Base-by-base conservation (phyloP, 1,284 basidiomycete genomes). In the Sporisorium graminicola region DNA sequence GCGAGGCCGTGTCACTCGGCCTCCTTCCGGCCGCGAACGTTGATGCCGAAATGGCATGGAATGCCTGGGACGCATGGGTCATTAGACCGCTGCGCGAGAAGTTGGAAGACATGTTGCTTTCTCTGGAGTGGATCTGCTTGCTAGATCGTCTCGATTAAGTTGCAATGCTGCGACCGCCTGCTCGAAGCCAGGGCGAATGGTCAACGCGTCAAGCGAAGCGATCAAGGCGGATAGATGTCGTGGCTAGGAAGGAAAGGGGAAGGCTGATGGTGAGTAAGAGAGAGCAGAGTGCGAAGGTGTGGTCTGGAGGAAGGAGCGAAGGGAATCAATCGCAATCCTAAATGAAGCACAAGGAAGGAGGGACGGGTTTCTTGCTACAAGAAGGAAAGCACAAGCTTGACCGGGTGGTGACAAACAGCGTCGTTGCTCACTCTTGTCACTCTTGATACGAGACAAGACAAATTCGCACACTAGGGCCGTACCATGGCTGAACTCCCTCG, bases 61-160 rank as follows among this genome's bases (percentile, higher is more conserved):
- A 57, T 1, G 65, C 65, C 42, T 67, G 53, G 2, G 65, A 52
- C 24, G 65, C 65, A 22, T 67, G 65, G 53, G 65, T 67, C 58
- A 67, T 61, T 14, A 67, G 58, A 67, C 65, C 58, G 18, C 65
- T 61, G 40, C 65, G 65, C 40, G 65, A 61, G 29, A 67, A 67
- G 49, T 40, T 67, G 6, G 65, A 61, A 57, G 65, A 42, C 65
- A 67, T 67, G 47, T 52, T 56, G 54, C 29, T 16, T 8, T 18
- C 9, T 6, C 29, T 16, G 27, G 27, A 50, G 8, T 31, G 18
- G 47, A 50, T 31, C n/a, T 50, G n/a, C 27, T 50, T 50, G 27
- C 47, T 50, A 29, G n/a, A 31, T 20, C 27, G 18, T 27, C 47
- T 50, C 29, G n/a, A 8, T 14, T 43, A 43, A 7, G 40, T 3